Base-by-base conservation (phyloP, 805 yeast genomes). In the Kodamaea jinghongensis region DNA sequence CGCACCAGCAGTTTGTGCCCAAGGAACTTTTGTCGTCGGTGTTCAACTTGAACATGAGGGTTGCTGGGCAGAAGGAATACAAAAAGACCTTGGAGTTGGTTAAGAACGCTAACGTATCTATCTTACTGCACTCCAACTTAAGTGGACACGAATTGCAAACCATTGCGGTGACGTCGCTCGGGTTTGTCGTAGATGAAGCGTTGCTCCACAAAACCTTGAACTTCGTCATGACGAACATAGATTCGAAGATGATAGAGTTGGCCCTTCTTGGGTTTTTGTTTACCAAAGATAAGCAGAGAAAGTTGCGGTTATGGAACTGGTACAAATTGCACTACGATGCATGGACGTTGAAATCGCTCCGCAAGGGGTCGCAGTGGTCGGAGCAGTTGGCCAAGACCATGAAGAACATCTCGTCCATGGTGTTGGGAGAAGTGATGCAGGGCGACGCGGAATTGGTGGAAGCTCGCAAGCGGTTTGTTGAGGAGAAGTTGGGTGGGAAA, bases 191-290 rank as follows among this genome's bases (percentile, higher is more conserved):
- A 8, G 68, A 71, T 34, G 56, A 54, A 6, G 76, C 74, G 11
- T 55, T 81, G 41, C 65, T 77, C 20, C 62, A 64, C 28, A 77
- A 79, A 50, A 70, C 80, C 0, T 64, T 83, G 46, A 79, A 79
- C 45, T 81, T 73, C 51, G 75, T 82, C 10, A 55, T 61, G 39
- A 73, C 75, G 32, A 82, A 81, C 52, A 72, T 79, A 38, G 83
- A 78, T 47, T 64, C 75, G 6, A 67, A 65, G 20, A 55, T 75
- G 50, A 71, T 81, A 31, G 88, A 81, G 48, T 50, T 75, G 37
- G 79, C 76, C 0, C 57, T 83, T n/a, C 52, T 79, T 27, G 88
- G 88, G 9, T 38, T 59, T 72, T 47, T 67, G 61, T 52, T 67
- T 62, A 54, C 70, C 58, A 35, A 54, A 50, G 39, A 56, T 46